Percentiles rank a stretch among this genome's conserved stretches.
phyloP scores from a whole-genome alignment of 2,329 filamentous ascomycete species.

The Fusarium lateritium region DNA sequence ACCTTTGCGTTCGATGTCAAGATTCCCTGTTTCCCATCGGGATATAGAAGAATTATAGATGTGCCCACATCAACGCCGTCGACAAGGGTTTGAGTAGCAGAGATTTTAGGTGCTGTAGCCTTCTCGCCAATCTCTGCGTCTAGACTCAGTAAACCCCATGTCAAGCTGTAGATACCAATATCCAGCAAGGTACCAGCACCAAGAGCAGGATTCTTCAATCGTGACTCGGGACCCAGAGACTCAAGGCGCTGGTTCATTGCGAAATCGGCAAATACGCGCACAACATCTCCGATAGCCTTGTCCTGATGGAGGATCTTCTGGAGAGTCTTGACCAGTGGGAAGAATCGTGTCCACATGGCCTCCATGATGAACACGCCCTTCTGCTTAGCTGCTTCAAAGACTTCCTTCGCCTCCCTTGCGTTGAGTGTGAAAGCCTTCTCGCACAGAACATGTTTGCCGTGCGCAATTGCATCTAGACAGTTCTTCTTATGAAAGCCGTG shows the following conservation, averaged over 20 bases:
- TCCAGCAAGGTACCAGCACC: conserved; percentile 61
- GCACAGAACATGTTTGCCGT: conserved; percentile 62
- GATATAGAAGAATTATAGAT: conserved; percentile 58
- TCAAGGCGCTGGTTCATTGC: conserved; percentile 55
- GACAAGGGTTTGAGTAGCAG: conserved; percentile 54
- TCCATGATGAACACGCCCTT: conserved; percentile 62
- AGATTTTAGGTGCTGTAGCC: conserved; percentile 53
- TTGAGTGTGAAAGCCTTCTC: conserved; percentile 63
- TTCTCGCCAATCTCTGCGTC: conserved; percentile 50
- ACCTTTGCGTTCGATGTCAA: conserved; percentile 56
- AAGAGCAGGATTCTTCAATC: conserved; percentile 56
- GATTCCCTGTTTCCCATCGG: conserved; percentile 58
- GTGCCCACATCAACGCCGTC: conserved; percentile 55
- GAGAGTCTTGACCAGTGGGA: conserved; percentile 55
- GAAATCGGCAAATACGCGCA: conserved; percentile 59
- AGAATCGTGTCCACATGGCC: conserved; percentile 63
- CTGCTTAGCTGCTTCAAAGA: conserved; percentile 56
- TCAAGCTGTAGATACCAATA: conserved; percentile 61
- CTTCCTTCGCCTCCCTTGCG: conserved; percentile 56
- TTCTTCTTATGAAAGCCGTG: conserved; percentile 61
- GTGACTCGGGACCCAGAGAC: conserved; percentile 49
- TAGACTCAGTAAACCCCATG: conserved; percentile 56
- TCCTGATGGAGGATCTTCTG: conserved; percentile 57
- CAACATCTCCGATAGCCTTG: conserved; percentile 57
- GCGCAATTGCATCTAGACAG: conserved; percentile 59